Evolutionary conservation across 306 rosid genomes (phyloP).

Genomic region (Cicer arietinum): DNA sequence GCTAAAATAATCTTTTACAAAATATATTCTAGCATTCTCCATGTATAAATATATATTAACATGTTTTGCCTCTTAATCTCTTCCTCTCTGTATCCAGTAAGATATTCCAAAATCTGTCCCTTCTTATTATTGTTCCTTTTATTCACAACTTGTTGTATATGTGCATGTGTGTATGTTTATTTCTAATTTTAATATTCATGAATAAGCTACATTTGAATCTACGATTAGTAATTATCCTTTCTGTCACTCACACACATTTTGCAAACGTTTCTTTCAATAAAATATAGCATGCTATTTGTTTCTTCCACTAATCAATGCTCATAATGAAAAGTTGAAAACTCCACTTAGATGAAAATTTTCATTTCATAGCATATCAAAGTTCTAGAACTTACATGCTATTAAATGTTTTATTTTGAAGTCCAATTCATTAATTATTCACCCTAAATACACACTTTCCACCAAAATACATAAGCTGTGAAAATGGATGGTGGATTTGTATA

Average conservation of each 20-base stretch:
- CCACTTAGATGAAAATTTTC: too few relatives aligned
- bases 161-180: background rate
- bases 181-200: slow-evolving; percentile 32
- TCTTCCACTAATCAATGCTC: slow-evolving; percentile 20
- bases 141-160: slow-evolving; percentile 39
- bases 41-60: background rate
- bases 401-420: slow-evolving; percentile 24
- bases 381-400: slow-evolving; percentile 13
- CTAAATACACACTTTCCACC: slow-evolving; percentile 25
- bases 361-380: too few relatives aligned
- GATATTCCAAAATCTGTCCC: slow-evolving; percentile 41
- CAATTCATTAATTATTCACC: slow-evolving; percentile 37
- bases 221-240: slow-evolving; percentile 44
- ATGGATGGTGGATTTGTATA: slow-evolving; percentile 53
- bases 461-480: slow-evolving; percentile 25
- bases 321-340: slow-evolving; percentile 12
- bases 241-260: slow-evolving; percentile 42
- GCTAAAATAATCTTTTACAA: too few relatives aligned
- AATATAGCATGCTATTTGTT: background rate
- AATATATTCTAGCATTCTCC: too few relatives aligned
- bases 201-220: slow-evolving; percentile 47
- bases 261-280: background rate
- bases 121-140: slow-evolving; percentile 10
- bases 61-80: slow-evolving; percentile 25
- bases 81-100: slow-evolving; percentile 65